Conservation (phyloP, 495 filamentous ascomycete species). For the Pyrenula aspistea region DNA sequence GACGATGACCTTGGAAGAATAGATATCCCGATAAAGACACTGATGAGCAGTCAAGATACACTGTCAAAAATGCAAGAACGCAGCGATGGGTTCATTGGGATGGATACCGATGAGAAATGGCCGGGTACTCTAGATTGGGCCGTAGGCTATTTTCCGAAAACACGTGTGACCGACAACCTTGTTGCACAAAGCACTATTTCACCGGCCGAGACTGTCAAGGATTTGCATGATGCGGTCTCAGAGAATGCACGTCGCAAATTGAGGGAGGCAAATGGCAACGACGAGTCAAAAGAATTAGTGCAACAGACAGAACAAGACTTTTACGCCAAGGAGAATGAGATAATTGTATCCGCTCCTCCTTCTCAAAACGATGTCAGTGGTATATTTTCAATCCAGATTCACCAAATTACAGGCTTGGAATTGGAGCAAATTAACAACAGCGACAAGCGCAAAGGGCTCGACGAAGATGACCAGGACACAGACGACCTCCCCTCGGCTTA, state of each 20-base stretch:
- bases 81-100: slow-evolving; percentile 44
- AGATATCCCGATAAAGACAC: slow-evolving; percentile 49
- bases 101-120: slow-evolving; percentile 51
- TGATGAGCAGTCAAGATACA: slow-evolving; percentile 43
- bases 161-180: slow-evolving; percentile 42
- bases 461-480: slow-evolving; percentile 38
- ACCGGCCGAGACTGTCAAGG: slow-evolving; percentile 35
- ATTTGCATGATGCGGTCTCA: slow-evolving; percentile 40
- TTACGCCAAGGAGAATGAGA: slow-evolving; percentile 32
- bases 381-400: slow-evolving; percentile 56
- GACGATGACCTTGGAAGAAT: slow-evolving; percentile 64
- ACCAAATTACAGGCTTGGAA: slow-evolving; percentile 60
- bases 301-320: slow-evolving; percentile 54
- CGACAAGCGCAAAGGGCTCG: slow-evolving; percentile 8
- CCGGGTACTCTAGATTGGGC: slow-evolving; percentile 59
- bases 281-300: slow-evolving; percentile 40
- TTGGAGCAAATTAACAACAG: slow-evolving; percentile 38
- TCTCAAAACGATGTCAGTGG: slow-evolving; percentile 43
- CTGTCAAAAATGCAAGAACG: slow-evolving; percentile 43
- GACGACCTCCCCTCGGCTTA: slow-evolving; percentile 54
- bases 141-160: slow-evolving; percentile 59
- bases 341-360: slow-evolving; percentile 50
- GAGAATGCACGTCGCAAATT: slow-evolving; percentile 42
- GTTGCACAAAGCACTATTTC: slow-evolving; percentile 38
- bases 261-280: slow-evolving; percentile 41